Evolutionary conservation across 1,284 basidiomycete species (phyloP), one percentile per base, ranked within the genome.

Genomic region (Lentinus polychrous): DNA sequence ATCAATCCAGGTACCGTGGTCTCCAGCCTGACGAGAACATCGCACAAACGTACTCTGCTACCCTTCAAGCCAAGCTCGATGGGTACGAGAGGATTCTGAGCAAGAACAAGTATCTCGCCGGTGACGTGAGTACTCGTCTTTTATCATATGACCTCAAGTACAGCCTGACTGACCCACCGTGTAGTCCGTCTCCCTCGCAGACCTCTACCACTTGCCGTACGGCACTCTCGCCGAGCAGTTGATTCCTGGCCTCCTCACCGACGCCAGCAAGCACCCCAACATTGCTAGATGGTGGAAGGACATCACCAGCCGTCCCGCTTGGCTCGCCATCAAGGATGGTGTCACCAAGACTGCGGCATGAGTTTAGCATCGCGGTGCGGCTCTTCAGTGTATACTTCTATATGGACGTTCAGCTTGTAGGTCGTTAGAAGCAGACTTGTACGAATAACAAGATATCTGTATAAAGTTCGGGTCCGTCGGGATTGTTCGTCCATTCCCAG

Each of bases 231-330:
- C 66, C n/a, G 49, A 45, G 14, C 49, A 56, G 3, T 45, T 55
- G 20, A 54, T 55, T 33, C 50, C 57, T 36, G 50, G 59, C 33
- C 48, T 53, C 24, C 49, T 67, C 20, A 53, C 52, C 33, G 51
- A 55, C n/a, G 52, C 18, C 23, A 42, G 41, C 20, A 57, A 57
- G 52, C 45, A 51, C 15, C 67, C 66, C 2, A 66, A 66, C 48
- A 59, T 69, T n/a, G 47, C 45, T 22, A 48, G 66, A 49, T 69
- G 66, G 66, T 68, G 66, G 66, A 63, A 60, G 46, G 64, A 65
- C 20, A 58, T 68, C 41, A 52, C 56, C 17, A 56, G 60, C 8
- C 63, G 69, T 38, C 56, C 61, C n/a, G 48, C 68, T 7, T 72
- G 70, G 68, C 57, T 60, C 51, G 64, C 62, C 0, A 60, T 69